Evolutionary conservation across 108 stramenopile species (phyloP).

Genomic region (Pseudonitzschia multiseries): DNA sequence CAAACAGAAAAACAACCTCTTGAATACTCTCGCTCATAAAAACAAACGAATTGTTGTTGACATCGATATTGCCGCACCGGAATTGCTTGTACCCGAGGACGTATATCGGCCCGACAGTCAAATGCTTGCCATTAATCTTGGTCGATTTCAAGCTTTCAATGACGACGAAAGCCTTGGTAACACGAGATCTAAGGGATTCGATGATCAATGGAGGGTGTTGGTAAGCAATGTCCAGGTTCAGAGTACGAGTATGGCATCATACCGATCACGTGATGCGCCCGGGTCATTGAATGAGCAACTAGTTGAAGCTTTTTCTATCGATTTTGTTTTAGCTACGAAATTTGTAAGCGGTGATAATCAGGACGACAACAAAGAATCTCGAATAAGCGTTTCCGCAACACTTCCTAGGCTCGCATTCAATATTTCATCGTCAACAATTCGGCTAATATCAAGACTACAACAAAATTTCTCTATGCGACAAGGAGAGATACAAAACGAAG

Average conservation of each 20-base stretch:
- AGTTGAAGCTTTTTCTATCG: constrained; percentile 72
- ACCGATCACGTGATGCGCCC: constrained; percentile 6
- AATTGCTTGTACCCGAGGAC: constrained; percentile 65
- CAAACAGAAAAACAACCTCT: constrained; percentile 45
- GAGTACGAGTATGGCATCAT: constrained; percentile 21
- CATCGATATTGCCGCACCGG: constrained; percentile 63
- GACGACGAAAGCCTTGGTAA: constrained; percentile 11
- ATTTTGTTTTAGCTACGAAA: constrained; percentile 49
- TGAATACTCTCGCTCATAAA: constrained; percentile 58
- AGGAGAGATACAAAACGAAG: not conserved
- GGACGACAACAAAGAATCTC: constrained; percentile 20
- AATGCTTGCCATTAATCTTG: constrained; percentile 61
- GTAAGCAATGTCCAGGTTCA: constrained; percentile 54
- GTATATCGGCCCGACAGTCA: constrained; percentile 35
- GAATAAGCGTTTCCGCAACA: constrained; percentile 40
- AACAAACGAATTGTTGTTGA: constrained; percentile 55
- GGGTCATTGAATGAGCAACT: constrained; percentile 23
- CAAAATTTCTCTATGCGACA: constrained; percentile 31
- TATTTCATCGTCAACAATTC: constrained; percentile 59
- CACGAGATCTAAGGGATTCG: constrained; percentile 22
- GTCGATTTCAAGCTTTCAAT: constrained; percentile 47
- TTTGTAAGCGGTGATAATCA: constrained; percentile 26
- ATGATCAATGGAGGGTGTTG: constrained; percentile 58
- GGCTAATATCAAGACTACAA: constrained; percentile 48
- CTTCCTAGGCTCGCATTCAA: constrained; percentile 71